Evolutionary conservation across 2,329 filamentous ascomycete species (phyloP), one percentile per base, ranked within the genome.

Genomic region (Chlorencoelia australis): DNA sequence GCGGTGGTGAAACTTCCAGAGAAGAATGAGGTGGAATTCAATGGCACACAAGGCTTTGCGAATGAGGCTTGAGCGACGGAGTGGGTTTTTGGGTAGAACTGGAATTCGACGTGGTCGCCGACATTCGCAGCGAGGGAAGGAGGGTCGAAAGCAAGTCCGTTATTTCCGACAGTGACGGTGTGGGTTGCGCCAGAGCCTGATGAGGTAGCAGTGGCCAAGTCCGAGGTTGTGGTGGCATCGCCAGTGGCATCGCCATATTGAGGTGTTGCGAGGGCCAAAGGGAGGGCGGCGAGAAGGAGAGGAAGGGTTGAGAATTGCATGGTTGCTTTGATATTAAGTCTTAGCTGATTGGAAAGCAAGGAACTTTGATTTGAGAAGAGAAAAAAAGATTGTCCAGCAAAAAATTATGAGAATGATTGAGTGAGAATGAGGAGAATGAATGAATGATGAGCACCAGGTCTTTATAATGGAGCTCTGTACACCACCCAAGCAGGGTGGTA

Each of bases 21-120:
- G 35, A 40, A 53, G 39, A 52, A 52, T 13, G 37, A 37, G 11
- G 54, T 53, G 14, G 42, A 38, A 20, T 50, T 43, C 13, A 53
- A 32, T 11, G 58, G 58, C 13, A 33, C 18, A 40, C 59, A 62
- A 6, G 59, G 59, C 3, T 41, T 43, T 11, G 44, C 48, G 30
- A 61, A 61, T 20, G 47, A 46, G 13, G 51, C 51, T 45, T 64
- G 57, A 2, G 59, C 62, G 27, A 74, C 58, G 13, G 63, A 64
- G 62, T 73, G 71, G 57, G 67, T 70, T 40, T 46, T 51, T 7
- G 69, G 63, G 43, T 64, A 65, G 60, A 68, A 75, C 49, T 69
- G 65, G 59, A 66, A 75, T 57, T 74, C 68, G 39, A 75, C 52
- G 4, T 67, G 44, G 41, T 71, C 67, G 40, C 69, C 71, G 6